These are phyloP conservation scores for Pleurotus platypus DNA, from an alignment of 768 basidiomycete genomes.

Conservation along the genomic window DNA sequence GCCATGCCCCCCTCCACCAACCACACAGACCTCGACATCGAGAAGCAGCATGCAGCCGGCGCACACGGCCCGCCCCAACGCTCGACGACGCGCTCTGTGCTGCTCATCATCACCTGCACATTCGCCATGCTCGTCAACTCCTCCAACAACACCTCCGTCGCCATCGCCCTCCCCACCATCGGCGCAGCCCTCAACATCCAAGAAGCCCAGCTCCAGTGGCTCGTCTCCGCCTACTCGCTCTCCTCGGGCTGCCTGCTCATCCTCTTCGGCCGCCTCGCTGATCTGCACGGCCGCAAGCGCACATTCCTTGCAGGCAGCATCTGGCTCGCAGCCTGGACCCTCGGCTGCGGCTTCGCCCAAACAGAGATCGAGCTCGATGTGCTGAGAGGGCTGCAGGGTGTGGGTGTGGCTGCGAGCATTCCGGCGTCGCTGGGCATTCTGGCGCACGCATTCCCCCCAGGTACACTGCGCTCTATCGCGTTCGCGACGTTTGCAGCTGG, in stretches of 20 bases:
- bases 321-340: conserved; percentile 49
- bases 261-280: conserved; percentile 73
- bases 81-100: conserved; percentile 11
- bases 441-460: conserved; percentile 72
- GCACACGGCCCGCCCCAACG: not conserved
- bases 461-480: conserved; percentile 61
- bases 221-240: conserved; percentile 62
- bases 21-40: not conserved
- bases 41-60: not conserved
- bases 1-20: not conserved
- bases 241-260: conserved; percentile 76
- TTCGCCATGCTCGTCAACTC: conserved; percentile 34
- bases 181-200: conserved; percentile 42
- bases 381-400: conserved; percentile 74
- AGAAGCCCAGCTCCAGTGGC: conserved; percentile 60
- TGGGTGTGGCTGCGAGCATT: conserved; percentile 71
- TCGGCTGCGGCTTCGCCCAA: conserved; percentile 65
- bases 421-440: conserved; percentile 80
- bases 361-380: conserved; percentile 60
- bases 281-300: conserved; percentile 72
- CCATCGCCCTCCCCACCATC: conserved; percentile 52
- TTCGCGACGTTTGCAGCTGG: conserved; percentile 86
- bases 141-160: conserved; percentile 41
- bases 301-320: conserved; percentile 60
- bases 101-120: conserved; percentile 32